Percentiles rank a stretch among this genome's conserved stretches.
Conservation (phyloP, 108 stramenopile species). For the Cyclotella cryptica region DNA sequence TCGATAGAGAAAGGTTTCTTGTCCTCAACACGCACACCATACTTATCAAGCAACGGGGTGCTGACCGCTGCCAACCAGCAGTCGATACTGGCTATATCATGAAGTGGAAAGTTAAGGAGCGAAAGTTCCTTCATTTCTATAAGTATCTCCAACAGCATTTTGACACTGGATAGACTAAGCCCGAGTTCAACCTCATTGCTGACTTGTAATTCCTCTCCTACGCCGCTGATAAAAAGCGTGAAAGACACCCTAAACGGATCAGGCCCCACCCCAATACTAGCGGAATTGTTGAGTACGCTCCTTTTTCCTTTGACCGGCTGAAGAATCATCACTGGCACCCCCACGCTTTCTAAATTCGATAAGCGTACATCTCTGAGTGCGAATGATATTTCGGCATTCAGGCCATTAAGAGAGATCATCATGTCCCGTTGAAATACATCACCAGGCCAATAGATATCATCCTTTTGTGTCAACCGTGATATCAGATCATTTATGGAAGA, state of each 20-base stretch:
- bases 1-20: conserved; percentile 52
- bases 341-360: conserved; percentile 68
- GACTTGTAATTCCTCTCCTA: conserved; percentile 57
- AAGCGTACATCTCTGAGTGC: conserved; percentile 60
- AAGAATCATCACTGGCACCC: conserved; percentile 61
- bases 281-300: conserved; percentile 63
- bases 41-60: conserved; percentile 57
- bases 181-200: conserved; percentile 54
- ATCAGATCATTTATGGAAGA: conserved; percentile 40
- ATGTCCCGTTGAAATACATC: conserved; percentile 41
- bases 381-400: conserved; percentile 64
- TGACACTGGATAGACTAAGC: conserved; percentile 46
- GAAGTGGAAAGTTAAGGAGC: conserved; percentile 69
- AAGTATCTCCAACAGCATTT: conserved; percentile 51
- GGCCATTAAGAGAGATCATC: conserved; percentile 61
- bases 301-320: conserved; percentile 52
- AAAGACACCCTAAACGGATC: conserved; percentile 51
- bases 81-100: conserved; percentile 65
- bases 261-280: conserved; percentile 54
- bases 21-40: conserved; percentile 56
- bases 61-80: conserved; percentile 84
- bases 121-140: conserved; percentile 54
- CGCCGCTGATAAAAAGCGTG: conserved; percentile 59
- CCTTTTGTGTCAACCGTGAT: conserved; percentile 37
- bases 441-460: conserved; percentile 39